Evolutionary conservation across 2,329 filamentous ascomycete genomes (phyloP), one percentile per base, ranked within the genome.

Genomic region (Tolypocladium ophioglossoides): DNA sequence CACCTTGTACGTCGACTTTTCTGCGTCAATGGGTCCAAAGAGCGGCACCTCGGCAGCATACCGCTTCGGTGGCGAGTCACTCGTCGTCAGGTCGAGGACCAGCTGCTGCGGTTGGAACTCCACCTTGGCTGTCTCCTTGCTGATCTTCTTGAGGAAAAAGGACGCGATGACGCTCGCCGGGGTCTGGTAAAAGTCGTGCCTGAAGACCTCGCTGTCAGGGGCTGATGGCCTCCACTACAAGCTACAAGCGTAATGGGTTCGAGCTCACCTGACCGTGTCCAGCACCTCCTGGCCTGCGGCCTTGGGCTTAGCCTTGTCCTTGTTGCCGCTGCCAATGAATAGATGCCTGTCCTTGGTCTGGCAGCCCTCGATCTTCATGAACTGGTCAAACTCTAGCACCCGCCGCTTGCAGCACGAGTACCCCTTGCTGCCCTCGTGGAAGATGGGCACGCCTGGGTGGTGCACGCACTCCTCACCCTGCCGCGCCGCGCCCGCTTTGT

Each of bases 361-460:
- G 73, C 94, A 99, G 1, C 94, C 94, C 63, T 88, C 84, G 56
- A 99, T 92, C 72, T 89, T 94, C 85, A 99, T 85, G 72, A 99
- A 99, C 71, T 97, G 87, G 69, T 99, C 91, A 70, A 99, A 99
- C 68, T 99, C 94, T 56, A 99, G 74, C 55, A 99, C 94, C 39
- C 91, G 82, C 63, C 90, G 79, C 80, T 97, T 97, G 75, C 94
- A 99, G 77, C 94, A 99, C 56, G 85, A 91, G 79, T 94, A 99
- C 1, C 94, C 94, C 76, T 99, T 99, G 74, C 89, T 95, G 38
- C 94, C 94, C 75, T 99, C 94, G 70, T 99, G 94, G 74, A 99
- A 99, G 61, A 99, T 86, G 27, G 94, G 89, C 24, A 80, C 83
- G 5, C 94, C 94, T 0, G 94, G 91, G 71, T 99, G 94, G 66